Conservation (phyloP, 768 basidiomycete species). For the Leccinellum rugosiceps region DNA sequence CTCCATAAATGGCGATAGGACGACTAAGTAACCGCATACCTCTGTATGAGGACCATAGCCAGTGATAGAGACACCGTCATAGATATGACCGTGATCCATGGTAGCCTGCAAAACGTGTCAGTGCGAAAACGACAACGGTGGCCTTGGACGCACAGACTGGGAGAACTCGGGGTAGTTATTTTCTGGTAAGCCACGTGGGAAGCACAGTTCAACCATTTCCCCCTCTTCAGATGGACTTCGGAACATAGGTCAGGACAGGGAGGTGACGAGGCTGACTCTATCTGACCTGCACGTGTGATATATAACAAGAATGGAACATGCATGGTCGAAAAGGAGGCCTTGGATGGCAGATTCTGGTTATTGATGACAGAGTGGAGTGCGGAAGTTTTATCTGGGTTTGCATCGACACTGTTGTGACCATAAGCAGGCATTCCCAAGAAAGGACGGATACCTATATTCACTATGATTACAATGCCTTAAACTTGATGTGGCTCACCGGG, state of each 20-base stretch:
- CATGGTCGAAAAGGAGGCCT: background rate
- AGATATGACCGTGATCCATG: too few relatives aligned
- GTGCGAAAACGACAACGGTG: background rate
- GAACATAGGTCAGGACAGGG: background rate
- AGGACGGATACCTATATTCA: too few relatives aligned
- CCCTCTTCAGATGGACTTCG: background rate
- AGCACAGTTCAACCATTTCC: background rate
- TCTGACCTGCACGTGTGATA: too few relatives aligned
- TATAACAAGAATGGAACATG: background rate
- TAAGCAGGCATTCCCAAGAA: background rate
- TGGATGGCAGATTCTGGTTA: background rate
- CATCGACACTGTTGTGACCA: background rate
- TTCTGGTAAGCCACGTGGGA: background rate
- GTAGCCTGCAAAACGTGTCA: background rate
- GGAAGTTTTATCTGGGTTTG: background rate
- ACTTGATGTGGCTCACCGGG: too few relatives aligned
- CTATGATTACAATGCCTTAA: too few relatives aligned
- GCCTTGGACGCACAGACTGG: background rate
- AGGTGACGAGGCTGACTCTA: background rate
- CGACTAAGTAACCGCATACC: background rate
- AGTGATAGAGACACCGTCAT: too few relatives aligned
- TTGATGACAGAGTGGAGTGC: background rate
- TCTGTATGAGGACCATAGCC: background rate
- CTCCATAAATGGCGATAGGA: background rate
- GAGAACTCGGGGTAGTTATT: background rate